Evolutionary conservation across 345 rosid genomes (phyloP), one percentile per base, ranked within the genome.

Genomic region (Euphorbia pulcherrima): DNA sequence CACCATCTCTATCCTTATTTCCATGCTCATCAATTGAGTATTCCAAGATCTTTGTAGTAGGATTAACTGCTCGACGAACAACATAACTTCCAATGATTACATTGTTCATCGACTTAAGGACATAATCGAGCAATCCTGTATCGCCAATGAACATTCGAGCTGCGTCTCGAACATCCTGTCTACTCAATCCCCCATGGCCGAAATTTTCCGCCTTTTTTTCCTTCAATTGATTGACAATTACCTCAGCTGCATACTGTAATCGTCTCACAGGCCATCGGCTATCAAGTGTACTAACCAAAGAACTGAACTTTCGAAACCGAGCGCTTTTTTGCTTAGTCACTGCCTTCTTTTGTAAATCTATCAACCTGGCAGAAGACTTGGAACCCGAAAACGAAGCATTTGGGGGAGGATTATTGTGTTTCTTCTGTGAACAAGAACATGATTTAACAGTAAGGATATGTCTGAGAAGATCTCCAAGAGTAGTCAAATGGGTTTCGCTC

Each of bases 111-210:
- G 88, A 86, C 66, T 93, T 90, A 75, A 93, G 67, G 39, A 93
- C 96, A 61, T 86, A 87, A 67, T 93, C 97, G 1, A 90, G 80
- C 80, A 93, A 75, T 17, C 98, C 97, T 0, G 96, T 89, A 69
- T 93, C 98, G 7, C 98, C 97, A 29, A 93, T 90, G 65, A 87
- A 92, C 78, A 84, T 76, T 73, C 98, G 75, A 65, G 98, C 98
- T 39, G 94, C 83, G 79, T 90, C 97, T 77, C 98, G 84, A 47
- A 90, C 86, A 40, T 90, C 94, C 75, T 90, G 97, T 59, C 98
- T 63, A 44, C 85, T 89, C 98, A 93, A 89, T 53, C 97, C 89
- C 11, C 73, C 76, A 28, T 60, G 67, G 16, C 84, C 37, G 2
- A 13, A 64, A 10, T 70, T 80, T 39, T 74, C 67, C 3, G 74